Evolutionary conservation across 1,139 yeast genomes (phyloP), one percentile per base, ranked within the genome.

Genomic region (Pneumocystis wakefieldiae): DNA sequence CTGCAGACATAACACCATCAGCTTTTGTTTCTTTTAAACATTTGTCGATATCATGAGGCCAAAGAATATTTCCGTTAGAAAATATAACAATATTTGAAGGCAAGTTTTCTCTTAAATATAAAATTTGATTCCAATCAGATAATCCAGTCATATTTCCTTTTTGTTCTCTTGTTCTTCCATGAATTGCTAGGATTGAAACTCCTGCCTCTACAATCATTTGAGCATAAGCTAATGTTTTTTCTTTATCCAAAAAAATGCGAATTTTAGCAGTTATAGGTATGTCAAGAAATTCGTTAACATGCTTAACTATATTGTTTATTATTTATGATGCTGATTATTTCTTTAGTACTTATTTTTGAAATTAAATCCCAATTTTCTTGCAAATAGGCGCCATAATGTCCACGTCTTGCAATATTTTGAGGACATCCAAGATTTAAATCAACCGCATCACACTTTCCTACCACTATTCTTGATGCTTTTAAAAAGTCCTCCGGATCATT

Each of bases 1-100:
- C 99, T 0, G 98, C 98, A 59, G 95, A 85, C 98, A 94, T 94
- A 28, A 92, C 94, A 0, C 92, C 97, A 75, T 94, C 97, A 68
- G 94, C 86, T 0, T 76, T 76, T 0, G 88, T 83, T 28, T 77
- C 79, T 1, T 78, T 78, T 38, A 82, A 72, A 73, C 97, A 87
- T 67, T 94, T 78, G 1, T 78, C 75, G 24, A 90, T 77, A 72
- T 92, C 97, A 62, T 84, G 85, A 0, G 94, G 87, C 70, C 92
- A 91, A 60, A 92, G 76, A 19, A 92, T 82, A 73, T 92, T 92
- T 2, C 98, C 98, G 73, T 94, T 94, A 48, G 96, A 88, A 71
- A 92, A 88, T 70, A 92, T 86, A 0, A 92, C 97, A 8, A 94
- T 89, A 62, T 85, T 94, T 53, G 76, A 70, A 0, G 96, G 96